Conservation (phyloP, 2,329 filamentous ascomycete genomes). For the Nemania serpens region DNA sequence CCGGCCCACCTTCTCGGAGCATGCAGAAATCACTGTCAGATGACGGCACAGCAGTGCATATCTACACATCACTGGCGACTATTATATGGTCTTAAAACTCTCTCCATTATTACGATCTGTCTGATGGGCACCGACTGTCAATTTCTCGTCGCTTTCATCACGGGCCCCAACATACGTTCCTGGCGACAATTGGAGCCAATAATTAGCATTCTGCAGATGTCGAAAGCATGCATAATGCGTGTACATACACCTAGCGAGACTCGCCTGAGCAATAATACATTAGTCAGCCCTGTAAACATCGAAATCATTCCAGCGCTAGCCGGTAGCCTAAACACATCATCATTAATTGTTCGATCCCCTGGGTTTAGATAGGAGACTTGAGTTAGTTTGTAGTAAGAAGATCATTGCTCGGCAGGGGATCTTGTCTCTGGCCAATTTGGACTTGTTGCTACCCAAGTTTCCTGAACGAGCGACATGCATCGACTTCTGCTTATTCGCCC, state of each 20-base stretch:
- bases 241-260: conserved; percentile 1
- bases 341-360: conserved; percentile 1
- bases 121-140: not conserved
- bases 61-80: conserved; percentile 34
- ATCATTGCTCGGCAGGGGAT: conserved; percentile 12
- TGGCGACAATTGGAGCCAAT: conserved; percentile 7
- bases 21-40: conserved; percentile 37
- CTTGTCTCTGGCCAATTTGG: conserved; percentile 3
- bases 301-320: not conserved
- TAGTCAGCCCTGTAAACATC: not conserved
- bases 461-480: conserved; percentile 40
- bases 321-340: not conserved
- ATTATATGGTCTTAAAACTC: conserved; percentile 16
- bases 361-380: not conserved
- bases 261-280: not conserved
- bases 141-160: conserved; percentile 1
- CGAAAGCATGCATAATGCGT: conserved; percentile 10
- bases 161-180: not conserved
- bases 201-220: conserved; percentile 3
- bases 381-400: conserved; percentile 11
- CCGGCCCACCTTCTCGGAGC: conserved; percentile 33
- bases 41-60: conserved; percentile 32
- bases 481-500: conserved; percentile 28
- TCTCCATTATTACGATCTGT: conserved; percentile 15
- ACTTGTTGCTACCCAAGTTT: conserved; percentile 21